A percentile compares a stretch with the other conserved stretches of the same genome.
These are phyloP conservation scores for Rhipidocladum racemiflorum DNA, from an alignment of 176 grass and related monocot species.

Conservation along the genomic window DNA sequence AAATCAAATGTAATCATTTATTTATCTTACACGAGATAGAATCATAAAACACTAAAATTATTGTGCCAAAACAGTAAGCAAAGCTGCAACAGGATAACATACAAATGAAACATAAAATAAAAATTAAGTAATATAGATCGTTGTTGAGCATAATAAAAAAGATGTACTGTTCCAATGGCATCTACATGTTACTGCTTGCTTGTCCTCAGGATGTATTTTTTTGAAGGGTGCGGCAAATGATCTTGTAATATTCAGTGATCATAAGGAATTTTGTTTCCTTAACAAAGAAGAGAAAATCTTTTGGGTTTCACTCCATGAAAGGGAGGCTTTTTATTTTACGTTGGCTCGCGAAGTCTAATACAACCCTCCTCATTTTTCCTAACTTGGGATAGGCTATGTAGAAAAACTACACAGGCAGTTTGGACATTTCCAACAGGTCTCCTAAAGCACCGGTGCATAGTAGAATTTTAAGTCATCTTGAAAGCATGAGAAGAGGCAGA, in stretches of 20 bases:
- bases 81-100: neutral
- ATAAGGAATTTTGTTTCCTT: slow-evolving; percentile 22
- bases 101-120: neutral
- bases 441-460: too few species aligned
- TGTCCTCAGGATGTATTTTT: slow-evolving; percentile 38
- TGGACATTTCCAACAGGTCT: too few species aligned
- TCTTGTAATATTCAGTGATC: neutral
- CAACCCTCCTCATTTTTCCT: too few species aligned
- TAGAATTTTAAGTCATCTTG: too few species aligned
- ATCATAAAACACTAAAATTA: neutral
- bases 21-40: neutral
- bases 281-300: neutral
- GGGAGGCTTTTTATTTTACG: too few species aligned
- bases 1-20: neutral
- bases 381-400: too few species aligned
- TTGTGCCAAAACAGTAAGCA: neutral
- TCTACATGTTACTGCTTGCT: neutral
- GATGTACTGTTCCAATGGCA: neutral
- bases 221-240: slow-evolving; percentile 18
- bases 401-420: too few species aligned
- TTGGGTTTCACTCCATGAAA: too few species aligned
- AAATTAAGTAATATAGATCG: neutral
- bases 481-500: too few species aligned
- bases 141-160: neutral
- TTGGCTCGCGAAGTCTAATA: too few species aligned